Conservation (phyloP, 257 asterid species). For the Solanum neorickii region DNA sequence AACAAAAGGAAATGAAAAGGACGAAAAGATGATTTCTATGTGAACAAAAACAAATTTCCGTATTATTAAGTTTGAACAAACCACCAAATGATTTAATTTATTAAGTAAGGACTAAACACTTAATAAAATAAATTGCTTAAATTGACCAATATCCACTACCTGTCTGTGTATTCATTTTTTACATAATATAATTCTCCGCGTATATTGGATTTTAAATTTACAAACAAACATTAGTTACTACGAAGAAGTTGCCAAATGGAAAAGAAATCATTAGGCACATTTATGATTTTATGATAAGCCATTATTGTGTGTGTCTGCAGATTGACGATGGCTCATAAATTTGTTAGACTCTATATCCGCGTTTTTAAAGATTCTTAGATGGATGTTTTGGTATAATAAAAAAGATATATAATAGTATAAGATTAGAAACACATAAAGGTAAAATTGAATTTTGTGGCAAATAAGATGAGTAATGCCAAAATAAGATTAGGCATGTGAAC, state of each 20-base stretch:
- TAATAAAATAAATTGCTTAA: not conserved
- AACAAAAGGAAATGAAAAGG: not conserved
- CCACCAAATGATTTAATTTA: not conserved
- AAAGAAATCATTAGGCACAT: not conserved
- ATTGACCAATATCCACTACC: not conserved
- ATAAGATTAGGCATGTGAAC: not conserved
- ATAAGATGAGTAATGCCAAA: not conserved
- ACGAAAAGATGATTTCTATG: not conserved
- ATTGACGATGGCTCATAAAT: not conserved
- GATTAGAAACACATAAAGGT: no score
- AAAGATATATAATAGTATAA: no score
- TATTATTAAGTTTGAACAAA: not conserved
- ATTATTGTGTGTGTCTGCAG: not conserved
- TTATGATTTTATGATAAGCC: not conserved
- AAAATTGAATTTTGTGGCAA: no score
- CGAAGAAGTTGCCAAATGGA: not conserved
- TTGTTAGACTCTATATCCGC: not conserved
- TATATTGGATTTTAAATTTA: not conserved
- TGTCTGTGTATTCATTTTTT: not conserved
- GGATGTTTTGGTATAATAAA: not conserved
- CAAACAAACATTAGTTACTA: not conserved
- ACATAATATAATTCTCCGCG: not conserved
- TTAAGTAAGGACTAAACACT: not conserved
- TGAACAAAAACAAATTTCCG: not conserved
- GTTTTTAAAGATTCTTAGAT: not conserved